Base-by-base conservation (phyloP, 1,284 basidiomycete species). In the Fomitopsis schrenkii region DNA sequence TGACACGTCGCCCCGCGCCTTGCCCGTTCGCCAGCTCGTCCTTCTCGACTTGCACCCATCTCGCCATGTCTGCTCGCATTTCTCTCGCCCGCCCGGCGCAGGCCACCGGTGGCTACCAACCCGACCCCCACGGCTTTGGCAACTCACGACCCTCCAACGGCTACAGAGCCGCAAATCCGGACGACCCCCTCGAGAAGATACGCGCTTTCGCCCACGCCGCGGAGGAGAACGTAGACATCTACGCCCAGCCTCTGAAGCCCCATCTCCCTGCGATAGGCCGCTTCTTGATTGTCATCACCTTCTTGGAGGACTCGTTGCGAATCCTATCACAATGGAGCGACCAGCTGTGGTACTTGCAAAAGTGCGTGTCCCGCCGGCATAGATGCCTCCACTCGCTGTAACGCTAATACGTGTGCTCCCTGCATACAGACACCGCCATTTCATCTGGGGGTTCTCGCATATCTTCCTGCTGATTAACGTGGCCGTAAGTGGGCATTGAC, bases 261-360 rank as follows among this genome's bases (percentile, higher is more conserved):
- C 91, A 97, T 75, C 83, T 99, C 70, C 97, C 97, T 35, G 90
- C 94, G 56, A 89, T 98, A 74, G 97, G 95, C 64, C 86, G 97
- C 67, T 98, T 98, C 79, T 79, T 99, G 66, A 99, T 99, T 75
- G 95, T 99, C 59, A 95, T 97, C 48, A 99, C 97, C 5, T 99
- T 99, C 80, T 80, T 97, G 74, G 97, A 99, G 80, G 97, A 99
- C 75, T 94, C 97, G 12, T 78, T 97, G 72, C 83, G 97, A 68
- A 99, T 99, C 74, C 65, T 93, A 63, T 94, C 95, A 10, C 97
- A 98, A 76, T 98, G 95, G 94, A 74, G 84, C 58, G 97, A 99
- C 79, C 97, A 99, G 77, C 85, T 96, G 58, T 98, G 95, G 93
- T 98, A 97, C 76, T 80, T 98, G 70, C 92, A 96, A 76, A 90